A percentile compares a stretch with the other conserved stretches of the same genome.
Evolutionary conservation across 805 yeast species (phyloP).

Genomic region (Kuraishia piskuri): DNA sequence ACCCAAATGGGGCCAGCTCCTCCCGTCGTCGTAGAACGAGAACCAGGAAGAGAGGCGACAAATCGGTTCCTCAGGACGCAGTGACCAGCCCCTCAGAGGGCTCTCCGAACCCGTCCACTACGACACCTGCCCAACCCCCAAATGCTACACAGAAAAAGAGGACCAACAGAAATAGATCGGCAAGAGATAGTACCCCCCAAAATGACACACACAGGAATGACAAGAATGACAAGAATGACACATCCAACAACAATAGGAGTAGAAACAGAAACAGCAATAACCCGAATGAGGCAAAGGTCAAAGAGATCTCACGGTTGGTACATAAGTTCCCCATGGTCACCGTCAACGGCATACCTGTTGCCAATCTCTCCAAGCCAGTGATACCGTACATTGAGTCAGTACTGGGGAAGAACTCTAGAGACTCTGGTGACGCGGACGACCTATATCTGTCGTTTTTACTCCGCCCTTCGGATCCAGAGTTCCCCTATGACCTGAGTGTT

Average conservation of each 20-base stretch:
- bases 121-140: background rate
- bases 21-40: background rate
- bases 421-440: conserved; percentile 2
- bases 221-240: no score
- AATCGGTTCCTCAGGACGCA: background rate
- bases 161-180: background rate
- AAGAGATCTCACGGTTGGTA: conserved; percentile 6
- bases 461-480: conserved; percentile 63
- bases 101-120: no score
- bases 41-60: background rate
- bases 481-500: conserved; percentile 54
- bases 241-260: background rate
- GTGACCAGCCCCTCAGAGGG: no score
- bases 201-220: no score
- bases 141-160: background rate
- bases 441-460: conserved; percentile 36
- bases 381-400: conserved; percentile 9
- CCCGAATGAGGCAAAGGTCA: background rate
- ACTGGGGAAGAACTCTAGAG: background rate
- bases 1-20: background rate
- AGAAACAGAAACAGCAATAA: background rate
- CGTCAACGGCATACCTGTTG: conserved; percentile 19
- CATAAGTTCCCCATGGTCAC: conserved; percentile 17
- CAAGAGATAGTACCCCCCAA: background rate
- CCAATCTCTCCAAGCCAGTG: background rate